These are phyloP conservation scores for Lactifluus volemus DNA, from an alignment of 768 basidiomycete genomes.

Conservation along the genomic window DNA sequence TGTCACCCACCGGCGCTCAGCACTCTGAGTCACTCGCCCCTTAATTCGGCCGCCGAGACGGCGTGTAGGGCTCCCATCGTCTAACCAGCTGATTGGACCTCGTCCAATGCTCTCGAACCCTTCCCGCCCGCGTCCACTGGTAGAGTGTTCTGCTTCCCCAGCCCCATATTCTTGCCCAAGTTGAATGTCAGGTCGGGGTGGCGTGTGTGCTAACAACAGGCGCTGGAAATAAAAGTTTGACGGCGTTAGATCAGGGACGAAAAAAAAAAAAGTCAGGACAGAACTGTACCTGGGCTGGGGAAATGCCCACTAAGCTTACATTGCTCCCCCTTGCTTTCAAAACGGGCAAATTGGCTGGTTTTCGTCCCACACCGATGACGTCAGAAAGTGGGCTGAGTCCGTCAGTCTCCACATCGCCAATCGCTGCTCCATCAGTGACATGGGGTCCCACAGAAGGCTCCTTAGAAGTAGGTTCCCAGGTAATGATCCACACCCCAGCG, in stretches of 20 bases:
- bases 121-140: background rate
- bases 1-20: conserved; percentile 5
- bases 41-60: background rate
- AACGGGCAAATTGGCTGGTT: conserved; percentile 31
- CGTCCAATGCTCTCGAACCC: conserved; percentile 3
- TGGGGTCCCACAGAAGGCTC: conserved; percentile 15
- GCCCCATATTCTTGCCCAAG: conserved; percentile 4
- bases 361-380: conserved; percentile 17
- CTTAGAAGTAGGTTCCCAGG: conserved; percentile 42
- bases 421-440: conserved; percentile 24
- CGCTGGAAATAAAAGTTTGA: conserved; percentile 32
- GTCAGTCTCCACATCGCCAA: conserved; percentile 26
- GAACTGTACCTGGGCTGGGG: conserved; percentile 56
- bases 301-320: conserved; percentile 58
- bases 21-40: conserved; percentile 9
- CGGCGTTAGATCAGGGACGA: background rate
- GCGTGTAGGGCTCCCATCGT: conserved; percentile 1
- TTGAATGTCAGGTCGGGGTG: conserved; percentile 39
- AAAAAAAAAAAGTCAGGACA: background rate
- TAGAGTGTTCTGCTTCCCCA: conserved; percentile 4
- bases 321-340: conserved; percentile 47
- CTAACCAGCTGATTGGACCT: conserved; percentile 1
- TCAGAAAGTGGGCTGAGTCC: conserved; percentile 14
- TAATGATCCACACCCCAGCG: conserved; percentile 80
- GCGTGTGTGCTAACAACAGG: conserved; percentile 57